Conservation (phyloP, 163 green algal species). For the Scenedesmus sp. region DNA sequence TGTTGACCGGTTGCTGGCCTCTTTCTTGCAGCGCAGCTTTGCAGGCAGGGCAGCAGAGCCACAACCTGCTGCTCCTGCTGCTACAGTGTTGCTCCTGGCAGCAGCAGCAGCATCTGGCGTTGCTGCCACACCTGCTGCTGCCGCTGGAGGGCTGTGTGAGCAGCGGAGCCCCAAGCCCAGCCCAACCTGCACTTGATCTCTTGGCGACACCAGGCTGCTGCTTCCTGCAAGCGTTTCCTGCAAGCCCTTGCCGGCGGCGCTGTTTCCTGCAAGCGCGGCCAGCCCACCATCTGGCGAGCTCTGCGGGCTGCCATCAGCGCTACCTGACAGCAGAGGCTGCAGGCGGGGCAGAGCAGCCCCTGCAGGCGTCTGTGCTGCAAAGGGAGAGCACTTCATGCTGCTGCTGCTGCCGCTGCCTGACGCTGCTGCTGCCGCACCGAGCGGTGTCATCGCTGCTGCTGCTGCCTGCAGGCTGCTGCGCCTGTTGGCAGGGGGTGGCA, state of each 20-base stretch:
- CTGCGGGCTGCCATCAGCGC: background rate
- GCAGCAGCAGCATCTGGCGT: background rate
- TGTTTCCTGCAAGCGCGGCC: background rate
- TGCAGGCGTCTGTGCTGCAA: background rate
- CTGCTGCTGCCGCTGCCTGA: background rate
- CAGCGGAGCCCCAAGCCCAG: background rate
- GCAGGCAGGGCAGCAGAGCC: slow-evolving; percentile 6
- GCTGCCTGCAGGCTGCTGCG: background rate
- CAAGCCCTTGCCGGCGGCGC: background rate
- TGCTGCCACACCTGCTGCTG: background rate
- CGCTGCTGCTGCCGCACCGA: background rate
- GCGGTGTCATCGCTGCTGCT: slow-evolving; percentile 16
- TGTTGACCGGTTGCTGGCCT: background rate
- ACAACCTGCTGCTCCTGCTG: background rate
- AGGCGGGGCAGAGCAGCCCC: background rate
- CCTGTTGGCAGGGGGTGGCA: slow-evolving; percentile 7
- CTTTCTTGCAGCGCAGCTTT: slow-evolving; percentile 38
- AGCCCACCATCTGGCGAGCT: background rate
- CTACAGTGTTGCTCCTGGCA: background rate
- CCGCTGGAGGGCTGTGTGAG: slow-evolving; percentile 16
- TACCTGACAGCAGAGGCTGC: background rate
- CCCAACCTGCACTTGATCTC: background rate
- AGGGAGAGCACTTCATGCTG: background rate
- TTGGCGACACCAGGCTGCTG: background rate
- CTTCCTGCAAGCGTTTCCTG: background rate